Evolutionary conservation across 352 stramenopile species (phyloP).

Genomic region (Saprolegnia diclina): DNA sequence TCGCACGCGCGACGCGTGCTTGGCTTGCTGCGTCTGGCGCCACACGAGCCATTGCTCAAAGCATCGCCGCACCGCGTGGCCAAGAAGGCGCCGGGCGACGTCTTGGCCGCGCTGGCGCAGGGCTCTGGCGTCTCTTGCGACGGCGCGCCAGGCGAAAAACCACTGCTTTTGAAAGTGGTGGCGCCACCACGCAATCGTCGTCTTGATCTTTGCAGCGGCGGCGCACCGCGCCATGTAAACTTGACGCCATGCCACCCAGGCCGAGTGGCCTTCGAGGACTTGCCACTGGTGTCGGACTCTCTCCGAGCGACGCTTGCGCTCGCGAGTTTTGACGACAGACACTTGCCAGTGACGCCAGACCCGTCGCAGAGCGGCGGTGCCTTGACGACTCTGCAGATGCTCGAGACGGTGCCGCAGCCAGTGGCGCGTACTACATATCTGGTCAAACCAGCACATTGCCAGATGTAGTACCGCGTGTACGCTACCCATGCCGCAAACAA

Average conservation of each 20-base stretch:
- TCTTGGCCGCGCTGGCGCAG: not conserved
- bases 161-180: not conserved
- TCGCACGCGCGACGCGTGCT: too few species aligned
- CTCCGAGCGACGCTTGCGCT: too few species aligned
- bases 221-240: not conserved
- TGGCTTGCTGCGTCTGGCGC: too few species aligned
- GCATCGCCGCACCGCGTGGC: not conserved
- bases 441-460: too few species aligned
- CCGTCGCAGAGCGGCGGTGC: too few species aligned
- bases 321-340: too few species aligned
- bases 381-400: too few species aligned
- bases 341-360: too few species aligned
- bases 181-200: not conserved
- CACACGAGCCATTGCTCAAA: not conserved
- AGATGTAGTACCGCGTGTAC: too few species aligned
- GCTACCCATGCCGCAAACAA: too few species aligned
- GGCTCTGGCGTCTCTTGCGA: not conserved
- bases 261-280: not conserved
- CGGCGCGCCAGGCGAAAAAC: not conserved
- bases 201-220: not conserved
- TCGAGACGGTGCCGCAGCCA: too few species aligned
- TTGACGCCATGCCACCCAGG: not conserved
- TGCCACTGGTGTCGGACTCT: not conserved
- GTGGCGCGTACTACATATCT: too few species aligned
- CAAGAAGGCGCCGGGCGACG: not conserved